Conservation (phyloP, 2,329 filamentous ascomycete genomes). For the Fusarium praegraminearum region DNA sequence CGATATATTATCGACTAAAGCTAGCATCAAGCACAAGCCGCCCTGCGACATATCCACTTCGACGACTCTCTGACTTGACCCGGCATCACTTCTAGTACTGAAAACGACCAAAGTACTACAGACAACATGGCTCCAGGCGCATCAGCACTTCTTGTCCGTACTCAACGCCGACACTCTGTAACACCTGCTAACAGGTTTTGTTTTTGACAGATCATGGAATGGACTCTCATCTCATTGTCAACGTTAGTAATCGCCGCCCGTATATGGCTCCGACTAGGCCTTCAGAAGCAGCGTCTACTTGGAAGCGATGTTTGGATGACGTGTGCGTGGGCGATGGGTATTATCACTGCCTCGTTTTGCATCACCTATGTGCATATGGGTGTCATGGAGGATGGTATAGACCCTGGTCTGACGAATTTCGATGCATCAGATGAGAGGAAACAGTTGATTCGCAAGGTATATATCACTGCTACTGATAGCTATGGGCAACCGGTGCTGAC, state of each 20-base stretch:
- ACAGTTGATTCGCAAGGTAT: not conserved
- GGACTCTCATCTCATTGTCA: conserved; percentile 28
- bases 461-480: fast-evolving
- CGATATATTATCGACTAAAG: not conserved
- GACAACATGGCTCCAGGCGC: conserved; percentile 5
- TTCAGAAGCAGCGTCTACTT: conserved; percentile 26
- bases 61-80: too few relatives aligned
- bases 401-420: not conserved
- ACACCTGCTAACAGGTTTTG: not conserved
- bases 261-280: conserved; percentile 27
- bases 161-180: fast-evolving
- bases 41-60: not conserved
- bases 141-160: conserved; percentile 18
- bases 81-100: fast-evolving
- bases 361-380: conserved; percentile 13
- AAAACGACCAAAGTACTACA: not conserved
- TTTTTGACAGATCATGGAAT: conserved; percentile 17
- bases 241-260: conserved; percentile 25
- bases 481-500: fast-evolving
- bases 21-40: not conserved
- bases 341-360: not conserved
- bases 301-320: conserved; percentile 31
- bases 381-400: conserved; percentile 10
- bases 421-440: not conserved
- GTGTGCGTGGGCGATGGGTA: conserved; percentile 15